These are phyloP conservation scores for Durotheca rogersii DNA, from an alignment of 495 filamentous ascomycete species.

Conservation along the genomic window DNA sequence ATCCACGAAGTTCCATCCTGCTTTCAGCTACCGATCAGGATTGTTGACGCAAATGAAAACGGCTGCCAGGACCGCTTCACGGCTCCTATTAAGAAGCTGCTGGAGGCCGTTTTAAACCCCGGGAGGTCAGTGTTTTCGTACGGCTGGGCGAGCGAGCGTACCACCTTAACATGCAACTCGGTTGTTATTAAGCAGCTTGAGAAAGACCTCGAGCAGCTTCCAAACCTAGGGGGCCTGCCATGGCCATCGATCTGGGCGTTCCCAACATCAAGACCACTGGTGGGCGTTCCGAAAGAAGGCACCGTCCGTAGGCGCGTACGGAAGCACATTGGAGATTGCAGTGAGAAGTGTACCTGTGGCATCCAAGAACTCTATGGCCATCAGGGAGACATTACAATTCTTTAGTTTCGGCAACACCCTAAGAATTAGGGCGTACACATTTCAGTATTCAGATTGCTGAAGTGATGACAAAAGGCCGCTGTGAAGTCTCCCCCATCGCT, in stretches of 20 bases:
- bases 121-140: conserved; percentile 36
- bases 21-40: conserved; percentile 33
- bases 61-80: conserved; percentile 11
- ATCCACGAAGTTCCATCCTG: conserved; percentile 29
- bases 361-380: conserved; percentile 27
- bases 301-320: conserved; percentile 19
- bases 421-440: not conserved
- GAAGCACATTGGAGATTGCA: conserved; percentile 33
- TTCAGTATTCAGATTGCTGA: too few species aligned
- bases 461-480: too few species aligned
- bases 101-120: conserved; percentile 24
- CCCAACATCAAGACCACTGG: conserved; percentile 33
- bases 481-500: too few species aligned
- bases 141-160: conserved; percentile 33
- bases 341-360: conserved; percentile 26
- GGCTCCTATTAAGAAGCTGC: conserved; percentile 11
- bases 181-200: conserved; percentile 34
- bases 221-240: conserved; percentile 9
- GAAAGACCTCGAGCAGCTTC: conserved; percentile 30
- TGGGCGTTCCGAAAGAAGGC: conserved; percentile 27
- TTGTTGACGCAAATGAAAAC: conserved; percentile 26
- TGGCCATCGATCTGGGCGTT: conserved; percentile 38
- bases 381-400: conserved; percentile 23
- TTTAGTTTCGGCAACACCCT: not conserved
- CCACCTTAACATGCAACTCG: conserved; percentile 36